Percentiles rank a stretch among this genome's conserved stretches.
phyloP scores from a whole-genome alignment of 2,329 filamentous ascomycete species.

The Cladorrhinum sp. region DNA sequence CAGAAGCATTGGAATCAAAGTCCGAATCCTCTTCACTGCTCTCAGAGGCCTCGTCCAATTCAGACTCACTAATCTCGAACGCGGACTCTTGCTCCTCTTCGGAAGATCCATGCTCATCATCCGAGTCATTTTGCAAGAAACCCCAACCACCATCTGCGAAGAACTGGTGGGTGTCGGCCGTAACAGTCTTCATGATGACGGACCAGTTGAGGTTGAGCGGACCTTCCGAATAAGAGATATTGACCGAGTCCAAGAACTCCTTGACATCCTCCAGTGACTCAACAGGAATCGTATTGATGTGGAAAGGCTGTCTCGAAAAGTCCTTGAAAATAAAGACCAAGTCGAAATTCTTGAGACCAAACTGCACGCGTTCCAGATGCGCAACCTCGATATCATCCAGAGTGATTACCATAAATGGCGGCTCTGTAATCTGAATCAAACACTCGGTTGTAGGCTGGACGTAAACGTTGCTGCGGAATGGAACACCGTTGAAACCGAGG shows the following conservation, averaged over 20 bases:
- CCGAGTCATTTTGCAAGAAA: constrained; percentile 83
- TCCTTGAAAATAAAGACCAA: constrained; percentile 98
- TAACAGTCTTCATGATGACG: constrained; percentile 99
- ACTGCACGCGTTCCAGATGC: constrained; percentile 92
- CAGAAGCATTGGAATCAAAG: constrained; percentile 85
- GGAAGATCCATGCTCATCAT: constrained; percentile 73
- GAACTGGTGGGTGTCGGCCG: constrained; percentile 89
- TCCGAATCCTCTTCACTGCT: constrained; percentile 81
- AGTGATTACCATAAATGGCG: constrained; percentile 93
- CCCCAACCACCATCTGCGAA: constrained; percentile 94
- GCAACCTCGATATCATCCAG: constrained; percentile 95
- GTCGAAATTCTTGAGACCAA: constrained; percentile 98
- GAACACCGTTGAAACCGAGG: constrained; percentile 94
- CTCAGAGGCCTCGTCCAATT: constrained; percentile 78
- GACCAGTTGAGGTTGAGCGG: constrained; percentile 98
- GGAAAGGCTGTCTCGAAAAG: constrained; percentile 82
- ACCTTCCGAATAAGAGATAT: constrained; percentile 91
- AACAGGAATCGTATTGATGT: constrained; percentile 97
- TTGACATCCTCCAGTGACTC: constrained; percentile 94
- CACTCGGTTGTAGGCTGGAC: constrained; percentile 97
- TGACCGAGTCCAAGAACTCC: constrained; percentile 94
- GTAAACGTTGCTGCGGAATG: constrained; percentile 90
- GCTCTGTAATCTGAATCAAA: constrained; percentile 92
- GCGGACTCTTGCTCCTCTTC: constrained; percentile 87
- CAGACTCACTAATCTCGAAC: constrained; percentile 86